Evolutionary conservation across 225 moss, liverwort and hornwort species (phyloP).

Genomic region (Marchantia paleacea): DNA sequence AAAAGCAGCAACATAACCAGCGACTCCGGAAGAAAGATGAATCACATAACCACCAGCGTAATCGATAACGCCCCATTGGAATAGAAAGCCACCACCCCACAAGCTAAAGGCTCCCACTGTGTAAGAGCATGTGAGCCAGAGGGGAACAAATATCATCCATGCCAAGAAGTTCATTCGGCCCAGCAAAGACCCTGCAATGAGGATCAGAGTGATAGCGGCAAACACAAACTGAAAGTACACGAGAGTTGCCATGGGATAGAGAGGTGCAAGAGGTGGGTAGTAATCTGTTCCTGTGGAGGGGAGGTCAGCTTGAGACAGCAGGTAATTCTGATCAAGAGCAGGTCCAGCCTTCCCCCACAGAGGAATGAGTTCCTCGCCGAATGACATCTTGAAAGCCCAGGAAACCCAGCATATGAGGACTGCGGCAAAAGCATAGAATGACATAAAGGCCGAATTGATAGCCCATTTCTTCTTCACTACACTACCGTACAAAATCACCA

Average conservation of each 20-base stretch:
- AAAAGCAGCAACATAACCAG: slow-evolving; percentile 36
- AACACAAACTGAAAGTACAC: slow-evolving; percentile 50
- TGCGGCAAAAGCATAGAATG: slow-evolving; percentile 42
- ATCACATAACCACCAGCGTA: slow-evolving; percentile 24
- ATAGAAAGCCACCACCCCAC: slow-evolving; percentile 24
- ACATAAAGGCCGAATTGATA: slow-evolving; percentile 48
- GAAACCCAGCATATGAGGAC: slow-evolving; percentile 39
- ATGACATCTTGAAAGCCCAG: slow-evolving; percentile 50
- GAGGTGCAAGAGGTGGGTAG: neutral
- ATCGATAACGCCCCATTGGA: slow-evolving; percentile 28
- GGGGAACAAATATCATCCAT: slow-evolving; percentile 29
- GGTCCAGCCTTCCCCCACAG: slow-evolving; percentile 46
- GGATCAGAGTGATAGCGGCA: slow-evolving; percentile 44
- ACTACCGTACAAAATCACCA: slow-evolving; percentile 47
- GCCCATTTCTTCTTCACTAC: slow-evolving; percentile 55
- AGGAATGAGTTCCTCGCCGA: slow-evolving; percentile 38
- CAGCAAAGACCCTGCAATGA: slow-evolving; percentile 39
- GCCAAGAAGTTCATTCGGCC: slow-evolving; percentile 46
- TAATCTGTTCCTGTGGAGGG: slow-evolving; percentile 24
- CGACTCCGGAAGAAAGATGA: slow-evolving; percentile 25
- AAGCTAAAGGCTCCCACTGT: slow-evolving; percentile 24
- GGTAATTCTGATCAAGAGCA: slow-evolving; percentile 29
- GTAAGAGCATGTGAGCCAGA: slow-evolving; percentile 29
- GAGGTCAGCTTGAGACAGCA: slow-evolving; percentile 35
- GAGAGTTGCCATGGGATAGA: slow-evolving; percentile 40